Evolutionary conservation across 139 green algal species (phyloP).

Genomic region (Chlorella sp.): DNA sequence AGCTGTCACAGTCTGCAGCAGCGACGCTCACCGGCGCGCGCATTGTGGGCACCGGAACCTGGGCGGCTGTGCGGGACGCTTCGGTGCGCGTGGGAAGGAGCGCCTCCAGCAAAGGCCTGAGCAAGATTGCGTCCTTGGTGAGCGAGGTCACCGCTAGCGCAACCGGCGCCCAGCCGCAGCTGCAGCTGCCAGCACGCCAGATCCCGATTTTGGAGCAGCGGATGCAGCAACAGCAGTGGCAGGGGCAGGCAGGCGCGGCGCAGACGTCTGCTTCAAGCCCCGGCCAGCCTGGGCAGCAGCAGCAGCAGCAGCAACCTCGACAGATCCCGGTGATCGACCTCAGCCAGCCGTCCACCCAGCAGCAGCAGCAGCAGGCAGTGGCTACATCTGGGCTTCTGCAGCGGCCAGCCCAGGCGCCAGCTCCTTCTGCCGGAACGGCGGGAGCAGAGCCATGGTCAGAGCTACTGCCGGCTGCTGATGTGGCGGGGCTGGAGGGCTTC

Average conservation of each 20-base stretch:
- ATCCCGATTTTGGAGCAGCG: conserved; percentile 5
- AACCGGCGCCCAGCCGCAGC: background rate
- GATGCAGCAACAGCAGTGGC: background rate
- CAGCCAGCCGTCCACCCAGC: background rate
- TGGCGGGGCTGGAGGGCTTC: background rate
- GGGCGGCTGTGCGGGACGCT: background rate
- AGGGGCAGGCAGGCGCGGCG: background rate
- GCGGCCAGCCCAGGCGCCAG: no score
- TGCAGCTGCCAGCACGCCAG: background rate
- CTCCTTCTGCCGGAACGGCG: background rate
- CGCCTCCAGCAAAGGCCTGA: background rate
- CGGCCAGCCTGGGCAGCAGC: background rate
- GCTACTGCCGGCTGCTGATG: background rate
- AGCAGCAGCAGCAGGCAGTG: background rate
- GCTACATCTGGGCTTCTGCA: no score
- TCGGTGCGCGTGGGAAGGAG: background rate
- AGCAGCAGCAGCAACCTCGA: background rate
- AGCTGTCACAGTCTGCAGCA: background rate
- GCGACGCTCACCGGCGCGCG: background rate
- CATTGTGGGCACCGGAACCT: background rate
- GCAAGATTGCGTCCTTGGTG: background rate
- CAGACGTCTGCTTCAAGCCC: background rate
- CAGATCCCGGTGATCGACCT: conserved; percentile 24
- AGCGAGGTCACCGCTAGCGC: background rate
- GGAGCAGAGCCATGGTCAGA: background rate